Conservation (phyloP, 495 filamentous ascomycete genomes). For the Rhypophila decipiens region DNA sequence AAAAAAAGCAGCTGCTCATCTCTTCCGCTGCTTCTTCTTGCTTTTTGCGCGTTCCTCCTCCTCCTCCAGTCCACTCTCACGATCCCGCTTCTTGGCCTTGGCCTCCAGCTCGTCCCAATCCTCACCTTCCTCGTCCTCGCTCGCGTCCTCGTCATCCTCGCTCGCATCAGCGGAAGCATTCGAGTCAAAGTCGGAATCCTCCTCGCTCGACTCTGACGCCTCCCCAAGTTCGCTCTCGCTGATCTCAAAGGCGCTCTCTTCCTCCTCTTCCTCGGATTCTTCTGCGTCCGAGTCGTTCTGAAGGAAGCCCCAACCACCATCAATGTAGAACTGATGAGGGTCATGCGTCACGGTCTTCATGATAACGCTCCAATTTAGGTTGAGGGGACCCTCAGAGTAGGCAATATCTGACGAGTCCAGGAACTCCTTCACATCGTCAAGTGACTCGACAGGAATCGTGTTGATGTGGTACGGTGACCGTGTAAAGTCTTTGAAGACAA, state of each 20-base stretch:
- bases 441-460: conserved; percentile 90
- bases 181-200: conserved; percentile 89
- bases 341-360: conserved; percentile 98
- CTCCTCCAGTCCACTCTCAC: conserved; percentile 65
- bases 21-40: conserved; percentile 39
- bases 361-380: conserved; percentile 97
- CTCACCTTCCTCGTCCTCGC: conserved; percentile 75
- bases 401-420: conserved; percentile 91
- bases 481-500: conserved; percentile 94
- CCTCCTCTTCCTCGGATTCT: conserved; percentile 68
- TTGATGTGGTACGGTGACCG: conserved; percentile 87
- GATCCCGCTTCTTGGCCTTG: conserved; percentile 84
- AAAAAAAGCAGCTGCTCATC: conserved; percentile 35
- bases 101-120: conserved; percentile 90
- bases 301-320: conserved; percentile 95
- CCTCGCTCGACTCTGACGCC: conserved; percentile 73
- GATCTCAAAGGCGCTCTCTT: conserved; percentile 90
- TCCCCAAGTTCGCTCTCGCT: conserved; percentile 74
- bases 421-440: conserved; percentile 97
- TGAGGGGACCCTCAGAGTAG: conserved; percentile 90
- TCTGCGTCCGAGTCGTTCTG: conserved; percentile 83
- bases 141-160: conserved; percentile 51
- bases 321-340: conserved; percentile 87
- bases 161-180: conserved; percentile 75
- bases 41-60: conserved; percentile 34